Percentiles rank a stretch among this genome's conserved stretches.
Evolutionary conservation across 1,284 basidiomycete species (phyloP).

Genomic region (Cryptococcus sp.): DNA sequence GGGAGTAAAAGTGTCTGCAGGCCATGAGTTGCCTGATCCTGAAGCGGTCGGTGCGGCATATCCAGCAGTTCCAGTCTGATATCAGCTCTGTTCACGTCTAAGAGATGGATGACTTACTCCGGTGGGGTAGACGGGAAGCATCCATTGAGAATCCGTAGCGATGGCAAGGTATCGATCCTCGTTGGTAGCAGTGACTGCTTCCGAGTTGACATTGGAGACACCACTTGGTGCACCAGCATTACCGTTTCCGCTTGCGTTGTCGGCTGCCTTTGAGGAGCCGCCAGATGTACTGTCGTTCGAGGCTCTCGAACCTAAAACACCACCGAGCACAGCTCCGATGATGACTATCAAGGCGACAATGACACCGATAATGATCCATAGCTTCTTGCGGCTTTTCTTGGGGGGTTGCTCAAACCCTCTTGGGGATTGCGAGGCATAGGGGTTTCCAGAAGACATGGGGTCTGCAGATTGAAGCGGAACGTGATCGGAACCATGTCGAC

Average conservation of each 20-base stretch:
- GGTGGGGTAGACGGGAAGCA: constrained; percentile 82
- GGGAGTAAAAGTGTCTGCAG: constrained; percentile 66
- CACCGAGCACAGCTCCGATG: constrained; percentile 70
- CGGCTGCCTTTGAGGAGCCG: constrained; percentile 1
- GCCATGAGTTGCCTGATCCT: constrained; percentile 61
- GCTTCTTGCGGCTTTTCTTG: constrained; percentile 42
- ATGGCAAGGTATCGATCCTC: constrained; percentile 44
- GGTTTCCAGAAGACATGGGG: constrained; percentile 40
- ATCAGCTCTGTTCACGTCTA: not conserved
- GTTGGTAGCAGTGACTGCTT: constrained; percentile 34
- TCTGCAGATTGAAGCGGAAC: constrained; percentile 21
- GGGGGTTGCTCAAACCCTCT: constrained; percentile 11
- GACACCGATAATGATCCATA: constrained; percentile 42
- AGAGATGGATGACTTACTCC: constrained; percentile 55
- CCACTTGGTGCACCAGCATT: constrained; percentile 13
- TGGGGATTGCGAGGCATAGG: constrained; percentile 31
- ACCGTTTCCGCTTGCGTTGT: constrained; percentile 20
- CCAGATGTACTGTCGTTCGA: constrained; percentile 49
- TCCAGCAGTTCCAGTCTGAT: constrained; percentile 71
- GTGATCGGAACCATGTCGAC: not conserved
- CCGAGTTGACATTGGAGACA: constrained; percentile 25
- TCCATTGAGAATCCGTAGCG: constrained; percentile 68
- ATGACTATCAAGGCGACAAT: constrained; percentile 59
- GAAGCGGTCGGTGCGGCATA: constrained; percentile 68
- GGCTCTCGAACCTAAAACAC: constrained; percentile 61